Evolutionary conservation across 352 stramenopile genomes (phyloP).

Genomic region (Phytopythium aichiense): DNA sequence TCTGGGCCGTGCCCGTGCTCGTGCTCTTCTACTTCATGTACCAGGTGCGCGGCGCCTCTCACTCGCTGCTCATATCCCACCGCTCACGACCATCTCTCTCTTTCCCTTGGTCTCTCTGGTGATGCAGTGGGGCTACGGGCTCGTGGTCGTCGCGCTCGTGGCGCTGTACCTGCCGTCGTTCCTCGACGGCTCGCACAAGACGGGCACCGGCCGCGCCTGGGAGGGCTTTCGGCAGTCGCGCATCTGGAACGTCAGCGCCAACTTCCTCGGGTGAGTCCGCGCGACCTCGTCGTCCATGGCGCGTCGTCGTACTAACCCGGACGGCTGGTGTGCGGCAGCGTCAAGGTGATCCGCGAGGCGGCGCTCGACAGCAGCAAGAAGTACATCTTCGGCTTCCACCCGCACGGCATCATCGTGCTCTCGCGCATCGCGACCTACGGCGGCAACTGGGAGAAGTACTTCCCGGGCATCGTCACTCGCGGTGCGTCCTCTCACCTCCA

Average conservation of each 20-base stretch:
- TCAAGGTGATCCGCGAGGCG: constrained; percentile 65
- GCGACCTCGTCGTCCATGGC: neutral
- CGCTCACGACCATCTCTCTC: neutral
- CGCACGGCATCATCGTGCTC: constrained; percentile 72
- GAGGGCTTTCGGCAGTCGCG: constrained; percentile 32
- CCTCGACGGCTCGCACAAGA: constrained; percentile 49
- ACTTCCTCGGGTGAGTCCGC: constrained; percentile 34
- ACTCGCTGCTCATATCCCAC: neutral
- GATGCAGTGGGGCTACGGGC: constrained; percentile 39
- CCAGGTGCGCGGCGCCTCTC: constrained; percentile 15
- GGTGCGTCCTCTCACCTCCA: constrained; percentile 19
- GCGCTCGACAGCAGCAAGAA: constrained; percentile 58
- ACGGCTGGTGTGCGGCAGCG: constrained; percentile 5
- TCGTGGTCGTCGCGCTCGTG: constrained; percentile 48
- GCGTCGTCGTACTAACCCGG: neutral
- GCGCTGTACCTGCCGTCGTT: constrained; percentile 64
- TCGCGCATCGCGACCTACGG: constrained; percentile 65
- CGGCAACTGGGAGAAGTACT: constrained; percentile 68
- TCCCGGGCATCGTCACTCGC: constrained; percentile 49
- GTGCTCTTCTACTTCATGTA: constrained; percentile 66
- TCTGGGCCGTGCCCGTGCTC: constrained; percentile 47
- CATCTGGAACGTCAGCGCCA: constrained; percentile 49
- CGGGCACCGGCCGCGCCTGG: constrained; percentile 47
- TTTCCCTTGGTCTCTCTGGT: neutral
- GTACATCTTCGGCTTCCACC: constrained; percentile 75